Conservation (phyloP, 345 rosid species). For the Nephelium lappaceum region DNA sequence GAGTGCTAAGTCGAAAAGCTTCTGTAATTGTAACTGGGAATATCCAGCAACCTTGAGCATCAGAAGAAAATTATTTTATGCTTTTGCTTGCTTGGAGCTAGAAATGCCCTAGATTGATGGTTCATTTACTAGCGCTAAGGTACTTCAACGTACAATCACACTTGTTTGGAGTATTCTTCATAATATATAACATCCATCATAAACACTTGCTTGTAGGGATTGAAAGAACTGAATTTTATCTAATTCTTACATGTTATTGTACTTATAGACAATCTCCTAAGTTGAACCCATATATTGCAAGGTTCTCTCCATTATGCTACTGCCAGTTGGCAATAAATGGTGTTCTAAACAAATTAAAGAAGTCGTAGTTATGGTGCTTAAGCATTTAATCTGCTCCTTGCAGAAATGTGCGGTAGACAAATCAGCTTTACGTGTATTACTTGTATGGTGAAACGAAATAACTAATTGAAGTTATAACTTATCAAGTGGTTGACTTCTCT, state of each 20-base stretch:
- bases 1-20: background rate
- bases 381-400: background rate
- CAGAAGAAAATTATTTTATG: background rate
- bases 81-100: slow-evolving; percentile 1
- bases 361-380: slow-evolving; percentile 1
- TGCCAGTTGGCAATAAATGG: background rate
- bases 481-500: background rate
- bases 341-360: background rate
- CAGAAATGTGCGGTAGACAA: background rate
- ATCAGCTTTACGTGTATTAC: background rate
- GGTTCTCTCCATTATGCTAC: background rate
- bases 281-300: background rate
- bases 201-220: background rate
- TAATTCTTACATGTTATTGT: background rate
- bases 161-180: background rate
- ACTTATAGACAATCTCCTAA: background rate
- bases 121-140: background rate
- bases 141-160: background rate
- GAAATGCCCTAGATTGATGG: background rate
- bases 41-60: background rate
- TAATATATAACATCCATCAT: background rate
- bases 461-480: background rate
- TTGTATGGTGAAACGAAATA: background rate
- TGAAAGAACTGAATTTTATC: background rate
- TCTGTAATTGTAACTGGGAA: background rate